phyloP scores from a whole-genome alignment of 2,329 filamentous ascomycete species.

The Dactylellina cionopaga region DNA sequence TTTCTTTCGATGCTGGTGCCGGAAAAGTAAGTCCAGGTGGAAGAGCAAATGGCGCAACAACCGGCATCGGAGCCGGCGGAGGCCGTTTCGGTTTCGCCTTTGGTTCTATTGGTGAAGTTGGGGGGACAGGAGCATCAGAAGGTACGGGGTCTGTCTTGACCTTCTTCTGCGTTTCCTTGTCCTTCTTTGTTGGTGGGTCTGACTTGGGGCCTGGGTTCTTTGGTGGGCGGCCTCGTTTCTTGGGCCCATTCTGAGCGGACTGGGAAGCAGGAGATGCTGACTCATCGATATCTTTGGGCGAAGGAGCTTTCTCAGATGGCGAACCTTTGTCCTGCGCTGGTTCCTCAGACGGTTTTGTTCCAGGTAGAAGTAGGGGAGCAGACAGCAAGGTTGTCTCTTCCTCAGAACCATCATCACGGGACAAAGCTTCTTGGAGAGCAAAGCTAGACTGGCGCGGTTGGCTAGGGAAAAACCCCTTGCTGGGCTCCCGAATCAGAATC shows the following conservation, averaged over 20 bases:
- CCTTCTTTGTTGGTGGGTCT: slow-evolving; percentile 19
- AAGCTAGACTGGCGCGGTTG: slow-evolving; percentile 27
- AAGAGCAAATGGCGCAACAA: slow-evolving; percentile 9
- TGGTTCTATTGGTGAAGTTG: slow-evolving; percentile 29
- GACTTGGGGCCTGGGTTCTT: slow-evolving; percentile 36
- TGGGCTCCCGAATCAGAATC: slow-evolving; percentile 20
- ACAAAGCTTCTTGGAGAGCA: slow-evolving; percentile 22
- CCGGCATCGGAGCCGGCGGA: slow-evolving; percentile 26
- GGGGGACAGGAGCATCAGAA: slow-evolving; percentile 22
- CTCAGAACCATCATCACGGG: slow-evolving; percentile 20
- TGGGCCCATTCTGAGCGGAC: slow-evolving; percentile 3
- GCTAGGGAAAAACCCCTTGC: slow-evolving; percentile 38
- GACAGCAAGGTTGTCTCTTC: slow-evolving; percentile 20
- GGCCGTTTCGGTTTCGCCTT: slow-evolving; percentile 20
- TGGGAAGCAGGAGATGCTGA: slow-evolving; percentile 34
- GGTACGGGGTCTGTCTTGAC: slow-evolving; percentile 23
- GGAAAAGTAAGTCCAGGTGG: slow-evolving; percentile 37
- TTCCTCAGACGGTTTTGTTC: slow-evolving; percentile 13
- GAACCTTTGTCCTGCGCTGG: slow-evolving; percentile 15
- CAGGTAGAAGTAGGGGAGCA: neutral
- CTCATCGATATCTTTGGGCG: slow-evolving; percentile 40
- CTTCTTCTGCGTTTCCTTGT: slow-evolving; percentile 3
- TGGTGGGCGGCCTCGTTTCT: slow-evolving; percentile 44
- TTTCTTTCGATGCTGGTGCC: slow-evolving; percentile 8
- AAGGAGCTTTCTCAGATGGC: slow-evolving; percentile 30